These are phyloP conservation scores for Komagataella pastoris DNA, from an alignment of 805 yeast species.

Conservation along the genomic window DNA sequence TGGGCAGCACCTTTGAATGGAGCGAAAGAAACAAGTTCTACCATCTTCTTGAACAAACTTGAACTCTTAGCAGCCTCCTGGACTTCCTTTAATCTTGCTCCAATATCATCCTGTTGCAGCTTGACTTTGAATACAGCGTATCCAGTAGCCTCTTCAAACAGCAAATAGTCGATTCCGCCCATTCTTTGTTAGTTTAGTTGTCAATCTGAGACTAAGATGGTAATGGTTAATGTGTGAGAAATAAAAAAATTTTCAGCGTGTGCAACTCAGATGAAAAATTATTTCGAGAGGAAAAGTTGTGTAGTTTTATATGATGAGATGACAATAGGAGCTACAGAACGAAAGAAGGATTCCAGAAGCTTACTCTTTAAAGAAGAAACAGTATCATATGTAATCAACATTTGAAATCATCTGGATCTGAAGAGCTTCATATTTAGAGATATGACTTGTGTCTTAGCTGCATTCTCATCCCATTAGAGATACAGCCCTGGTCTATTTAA, in stretches of 20 bases:
- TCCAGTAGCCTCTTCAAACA: constrained; percentile 98
- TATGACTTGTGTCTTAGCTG: not conserved
- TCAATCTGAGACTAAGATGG: not conserved
- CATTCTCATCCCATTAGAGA: not conserved
- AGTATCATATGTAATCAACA: too few species aligned
- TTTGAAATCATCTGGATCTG: not conserved
- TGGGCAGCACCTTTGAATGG: constrained; percentile 99
- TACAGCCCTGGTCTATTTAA: not conserved
- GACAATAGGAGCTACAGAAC: not conserved
- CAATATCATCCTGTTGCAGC: constrained; percentile 88
- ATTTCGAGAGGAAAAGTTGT: not conserved
- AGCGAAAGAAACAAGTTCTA: constrained; percentile 89
- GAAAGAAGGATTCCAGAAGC: not conserved
- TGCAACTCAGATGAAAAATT: not conserved
- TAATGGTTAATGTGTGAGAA: not conserved
- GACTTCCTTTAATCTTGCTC: constrained; percentile 85
- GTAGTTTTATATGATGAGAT: not conserved
- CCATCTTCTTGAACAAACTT: constrained; percentile 78
- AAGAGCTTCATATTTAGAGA: not conserved
- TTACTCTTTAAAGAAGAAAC: too few species aligned
- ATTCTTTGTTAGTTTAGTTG: constrained; percentile 10
- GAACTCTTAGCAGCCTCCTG: constrained; percentile 83
- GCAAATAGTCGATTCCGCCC: constrained; percentile 80
- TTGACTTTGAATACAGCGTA: constrained; percentile 92
- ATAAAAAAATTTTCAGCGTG: not conserved